Base-by-base conservation (phyloP, 495 filamentous ascomycete species). In the Aspergillus indologenus region DNA sequence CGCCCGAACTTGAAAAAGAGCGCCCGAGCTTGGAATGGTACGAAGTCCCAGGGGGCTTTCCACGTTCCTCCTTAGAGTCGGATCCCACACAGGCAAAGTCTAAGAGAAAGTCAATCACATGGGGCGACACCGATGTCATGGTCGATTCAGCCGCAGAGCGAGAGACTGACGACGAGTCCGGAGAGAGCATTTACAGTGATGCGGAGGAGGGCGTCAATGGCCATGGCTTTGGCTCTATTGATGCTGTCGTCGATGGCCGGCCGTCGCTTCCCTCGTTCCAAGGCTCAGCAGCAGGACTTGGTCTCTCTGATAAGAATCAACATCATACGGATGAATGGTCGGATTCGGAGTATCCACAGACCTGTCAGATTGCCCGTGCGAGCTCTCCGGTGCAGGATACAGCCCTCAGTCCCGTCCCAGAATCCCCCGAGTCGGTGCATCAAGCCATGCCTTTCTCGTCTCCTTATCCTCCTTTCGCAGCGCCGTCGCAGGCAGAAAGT, bases 141-240 rank as follows among this genome's bases (percentile, higher is more conserved):
- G 52, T 63, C 18, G 57, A 64, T 26, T 61, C 57, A 0, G 24
- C 64, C 19, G 57, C 68, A 22, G 69, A 65, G 26, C 66, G 65
- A 20, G 72, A 76, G 43, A 71, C 71, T 7, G 79, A 78, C 47
- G 79, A 77, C 26, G 83, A 85, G n/a, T 79, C 76, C 31, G 76
- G 77, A 23, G 75, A 79, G 29, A 93, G 89, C 70, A 81, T 93
- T 49, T 96, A 93, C 70, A 94, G 90, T 65, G 92, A 96, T 79
- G 92, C 92, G 2, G 86, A 86, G 45, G 92, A 96, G 66, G 88
- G 91, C 54, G 72, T 89, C 0, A 85, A 92, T 44, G 86, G 86
- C 5, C 85, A 87, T 61, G 90, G 88, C 0, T 96, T 92, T 71
- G 81, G 87, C 49, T 95, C 90, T 14, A 84, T 96, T 47, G 84